Evolutionary conservation across 768 basidiomycete genomes (phyloP), one percentile per base, ranked within the genome.

Genomic region (Punctularia strigosozonata): DNA sequence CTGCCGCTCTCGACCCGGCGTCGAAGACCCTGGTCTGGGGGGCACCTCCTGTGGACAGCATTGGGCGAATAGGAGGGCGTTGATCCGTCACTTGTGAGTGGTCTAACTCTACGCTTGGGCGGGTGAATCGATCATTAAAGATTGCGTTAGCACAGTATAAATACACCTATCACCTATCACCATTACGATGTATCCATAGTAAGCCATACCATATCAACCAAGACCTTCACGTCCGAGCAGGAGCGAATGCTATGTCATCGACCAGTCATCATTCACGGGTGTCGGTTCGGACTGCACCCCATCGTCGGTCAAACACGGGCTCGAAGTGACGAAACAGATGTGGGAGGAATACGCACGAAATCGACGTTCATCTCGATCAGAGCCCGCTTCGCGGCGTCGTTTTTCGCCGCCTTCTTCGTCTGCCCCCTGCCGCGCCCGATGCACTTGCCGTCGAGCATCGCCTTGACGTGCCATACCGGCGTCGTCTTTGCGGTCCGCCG

Each of bases 361-460:
- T 60, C 44, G 34, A 82, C 64, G 2, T 75, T 79, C 54, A 87
- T 46, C 41, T 59, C 68, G 50, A 62, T 55, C 44, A 87, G 63
- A 3, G 81, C 84, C 46, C 75, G 63, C 55, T 83, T 86, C 22
- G 85, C 85, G 4, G 85, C 85, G 52, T 84, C 84, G 50, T 86
- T 85, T 51, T 78, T 68, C 1, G 85, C 85, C 1, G 72, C 69
- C 54, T 79, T 83, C 69, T 88, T 89, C 30, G 81, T 86, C 46
- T 69, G 72, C 7, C 82, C 85, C 39, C 60, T 66, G 1, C 85
- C 85, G 10, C 53, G 52, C 4, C 82, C 84, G 58, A 68, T 67
- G 34, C 67, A 59, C 39, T 71, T 62, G 3, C 75, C 75, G 32
- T 77, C 69, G 36, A 86, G 72, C 32, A 77, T 55, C 26, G 77